phyloP scores from a whole-genome alignment of 768 basidiomycete genomes.

The Suillus ampliporus region DNA sequence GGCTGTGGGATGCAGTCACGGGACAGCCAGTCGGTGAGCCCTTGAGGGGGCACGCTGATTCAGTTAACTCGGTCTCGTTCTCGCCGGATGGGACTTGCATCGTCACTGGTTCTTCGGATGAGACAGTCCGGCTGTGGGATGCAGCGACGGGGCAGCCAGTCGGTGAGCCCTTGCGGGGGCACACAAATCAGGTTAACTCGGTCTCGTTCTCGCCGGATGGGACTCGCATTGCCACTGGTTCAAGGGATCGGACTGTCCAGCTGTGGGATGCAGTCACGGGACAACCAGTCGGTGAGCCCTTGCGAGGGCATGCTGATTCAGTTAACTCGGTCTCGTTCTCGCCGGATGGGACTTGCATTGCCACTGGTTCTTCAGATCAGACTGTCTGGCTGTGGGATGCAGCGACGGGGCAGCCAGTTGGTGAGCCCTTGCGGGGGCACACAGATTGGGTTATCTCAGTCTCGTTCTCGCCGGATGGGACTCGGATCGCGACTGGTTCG shows the following conservation, averaged over 20 bases:
- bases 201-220: conserved; percentile 7
- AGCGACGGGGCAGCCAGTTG: background rate
- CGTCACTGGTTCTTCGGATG: background rate
- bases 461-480: background rate
- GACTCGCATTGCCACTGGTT: background rate
- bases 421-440: background rate
- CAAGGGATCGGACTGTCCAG: background rate
- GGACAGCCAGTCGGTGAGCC: background rate
- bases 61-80: conserved; percentile 4
- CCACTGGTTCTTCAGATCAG: background rate
- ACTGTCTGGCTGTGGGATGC: conserved; percentile 7
- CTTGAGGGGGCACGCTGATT: conserved; percentile 2
- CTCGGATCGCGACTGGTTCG: too few relatives aligned
- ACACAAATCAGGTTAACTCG: background rate
- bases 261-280: background rate
- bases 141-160: background rate
- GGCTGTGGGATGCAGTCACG: conserved; percentile 4
- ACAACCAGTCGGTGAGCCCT: background rate
- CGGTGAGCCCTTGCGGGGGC: background rate
- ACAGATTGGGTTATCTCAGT: background rate
- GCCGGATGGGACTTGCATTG: background rate
- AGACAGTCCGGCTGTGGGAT: conserved; percentile 1
- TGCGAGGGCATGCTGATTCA: background rate
- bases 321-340: conserved; percentile 5
- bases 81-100: background rate